Conservation (phyloP, 2,329 filamentous ascomycete species). For the Aspergillus niger region DNA sequence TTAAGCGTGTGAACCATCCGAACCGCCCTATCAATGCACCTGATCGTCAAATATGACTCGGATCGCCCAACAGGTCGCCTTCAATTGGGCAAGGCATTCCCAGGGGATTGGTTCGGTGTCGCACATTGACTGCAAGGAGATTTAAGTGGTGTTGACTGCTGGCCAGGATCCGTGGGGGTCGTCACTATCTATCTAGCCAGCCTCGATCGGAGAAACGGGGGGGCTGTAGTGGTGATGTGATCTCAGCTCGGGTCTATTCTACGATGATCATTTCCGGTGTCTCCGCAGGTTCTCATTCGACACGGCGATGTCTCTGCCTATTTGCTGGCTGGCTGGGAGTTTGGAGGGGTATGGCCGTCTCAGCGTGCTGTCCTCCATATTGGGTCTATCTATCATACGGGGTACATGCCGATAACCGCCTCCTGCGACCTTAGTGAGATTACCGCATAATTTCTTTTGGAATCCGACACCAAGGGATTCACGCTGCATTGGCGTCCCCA, state of each 20-base stretch:
- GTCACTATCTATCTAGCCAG: not conserved
- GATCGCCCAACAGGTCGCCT: not conserved
- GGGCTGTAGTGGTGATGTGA: not conserved
- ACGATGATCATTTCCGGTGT: not conserved
- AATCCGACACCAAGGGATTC: constrained; percentile 2
- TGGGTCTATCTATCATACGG: not conserved
- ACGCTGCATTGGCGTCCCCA: constrained; percentile 13
- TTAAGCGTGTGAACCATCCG: constrained; percentile 2
- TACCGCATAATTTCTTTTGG: constrained; percentile 3
- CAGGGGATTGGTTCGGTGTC: constrained; percentile 19
- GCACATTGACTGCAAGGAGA: constrained; percentile 14
- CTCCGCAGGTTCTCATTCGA: not conserved
- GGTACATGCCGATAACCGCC: constrained; percentile 1
- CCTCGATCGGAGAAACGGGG: not conserved
- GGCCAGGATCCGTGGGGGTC: not conserved
- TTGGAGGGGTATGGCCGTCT: not conserved
- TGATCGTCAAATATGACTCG: not conserved
- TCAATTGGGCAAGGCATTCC: constrained; percentile 17
- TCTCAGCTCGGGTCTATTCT: not conserved
- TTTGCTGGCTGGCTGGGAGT: not conserved
- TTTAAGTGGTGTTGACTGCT: not conserved
- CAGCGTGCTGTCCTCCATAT: not conserved
- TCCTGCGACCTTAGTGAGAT: not conserved
- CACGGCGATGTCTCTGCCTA: too few relatives aligned
- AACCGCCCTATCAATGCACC: not conserved